A percentile compares a stretch with the other conserved stretches of the same genome.
These are phyloP conservation scores for Silene coronaria DNA, from an alignment of 179 eudicot species.

Conservation along the genomic window DNA sequence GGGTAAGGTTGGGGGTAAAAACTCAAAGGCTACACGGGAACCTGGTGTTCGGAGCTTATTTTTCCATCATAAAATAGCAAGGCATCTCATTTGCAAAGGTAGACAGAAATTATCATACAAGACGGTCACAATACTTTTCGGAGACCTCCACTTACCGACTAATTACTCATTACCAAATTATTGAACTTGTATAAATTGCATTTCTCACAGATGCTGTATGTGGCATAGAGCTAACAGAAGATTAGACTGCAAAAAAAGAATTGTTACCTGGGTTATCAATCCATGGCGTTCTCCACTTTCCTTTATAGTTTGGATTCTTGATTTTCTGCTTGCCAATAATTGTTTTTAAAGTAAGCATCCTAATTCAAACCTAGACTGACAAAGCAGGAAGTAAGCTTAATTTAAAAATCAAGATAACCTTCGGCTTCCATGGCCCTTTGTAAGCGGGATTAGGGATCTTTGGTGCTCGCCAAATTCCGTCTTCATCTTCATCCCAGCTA, in stretches of 20 bases:
- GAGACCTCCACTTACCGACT: too few relatives aligned
- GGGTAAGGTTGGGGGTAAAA: not conserved
- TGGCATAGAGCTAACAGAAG: not conserved
- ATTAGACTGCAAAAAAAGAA: not conserved
- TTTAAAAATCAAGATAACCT: slow-evolving; percentile 33
- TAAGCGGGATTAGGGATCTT: slow-evolving; percentile 86
- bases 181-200: too few relatives aligned
- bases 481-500: slow-evolving; percentile 92
- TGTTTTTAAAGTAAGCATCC: not conserved
- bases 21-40: not conserved
- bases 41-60: not conserved
- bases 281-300: slow-evolving; percentile 93
- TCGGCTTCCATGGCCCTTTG: slow-evolving; percentile 88
- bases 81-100: not conserved
- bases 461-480: slow-evolving; percentile 81
- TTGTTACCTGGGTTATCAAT: slow-evolving; percentile 81
- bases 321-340: slow-evolving; percentile 48
- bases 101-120: too few relatives aligned
- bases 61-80: not conserved
- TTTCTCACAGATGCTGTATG: too few relatives aligned
- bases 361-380: not conserved
- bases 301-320: slow-evolving; percentile 89
- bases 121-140: too few relatives aligned
- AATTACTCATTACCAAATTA: too few relatives aligned
- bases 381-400: not conserved